Percentiles rank a stretch among this genome's conserved stretches.
These are phyloP conservation scores for Gaultheria prostrata DNA, from an alignment of 148 eudicot genomes.

Conservation along the genomic window DNA sequence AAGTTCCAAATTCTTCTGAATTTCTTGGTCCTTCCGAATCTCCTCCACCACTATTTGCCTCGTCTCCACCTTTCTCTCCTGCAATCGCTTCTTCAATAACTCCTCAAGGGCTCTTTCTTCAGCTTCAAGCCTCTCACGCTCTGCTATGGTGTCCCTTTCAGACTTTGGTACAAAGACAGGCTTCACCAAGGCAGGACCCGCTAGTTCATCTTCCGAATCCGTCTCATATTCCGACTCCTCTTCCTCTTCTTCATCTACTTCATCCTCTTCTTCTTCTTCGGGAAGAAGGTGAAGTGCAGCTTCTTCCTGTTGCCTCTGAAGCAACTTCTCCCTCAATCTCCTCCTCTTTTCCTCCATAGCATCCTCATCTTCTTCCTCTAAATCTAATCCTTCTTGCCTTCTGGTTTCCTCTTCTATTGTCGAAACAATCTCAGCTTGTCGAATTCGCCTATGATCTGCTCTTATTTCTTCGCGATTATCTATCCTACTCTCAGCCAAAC, in stretches of 20 bases:
- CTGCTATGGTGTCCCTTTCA: conserved; percentile 20
- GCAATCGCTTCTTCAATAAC: conserved; percentile 13
- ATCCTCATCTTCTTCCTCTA: conserved; percentile 21
- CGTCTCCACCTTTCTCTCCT: conserved; percentile 19
- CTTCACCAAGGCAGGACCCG: conserved; percentile 14
- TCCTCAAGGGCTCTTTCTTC: conserved; percentile 22
- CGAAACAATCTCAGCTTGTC: conserved; percentile 21
- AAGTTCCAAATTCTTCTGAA: conserved; percentile 23
- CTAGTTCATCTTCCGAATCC: conserved; percentile 17
- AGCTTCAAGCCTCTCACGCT: conserved; percentile 23
- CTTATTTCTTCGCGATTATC: conserved; percentile 20
- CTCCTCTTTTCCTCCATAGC: conserved; percentile 22
- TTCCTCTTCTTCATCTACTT: conserved; percentile 20
- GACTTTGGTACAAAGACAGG: conserved; percentile 22
- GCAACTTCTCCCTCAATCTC: conserved; percentile 21
- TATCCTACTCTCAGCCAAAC: conserved; percentile 21
- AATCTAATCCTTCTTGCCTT: conserved; percentile 21
- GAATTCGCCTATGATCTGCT: conserved; percentile 20
- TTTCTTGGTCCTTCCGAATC: conserved; percentile 19
- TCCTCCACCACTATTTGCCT: conserved; percentile 20
- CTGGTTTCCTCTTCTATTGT: conserved; percentile 19
- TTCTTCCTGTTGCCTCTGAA: conserved; percentile 23
- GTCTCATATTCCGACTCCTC: conserved; percentile 23
- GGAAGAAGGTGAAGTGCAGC: conserved; percentile 25
- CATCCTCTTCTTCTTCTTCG: conserved; percentile 20